phyloP scores from a whole-genome alignment of 164 flowering plant species.

The Nymphaea colorata region DNA sequence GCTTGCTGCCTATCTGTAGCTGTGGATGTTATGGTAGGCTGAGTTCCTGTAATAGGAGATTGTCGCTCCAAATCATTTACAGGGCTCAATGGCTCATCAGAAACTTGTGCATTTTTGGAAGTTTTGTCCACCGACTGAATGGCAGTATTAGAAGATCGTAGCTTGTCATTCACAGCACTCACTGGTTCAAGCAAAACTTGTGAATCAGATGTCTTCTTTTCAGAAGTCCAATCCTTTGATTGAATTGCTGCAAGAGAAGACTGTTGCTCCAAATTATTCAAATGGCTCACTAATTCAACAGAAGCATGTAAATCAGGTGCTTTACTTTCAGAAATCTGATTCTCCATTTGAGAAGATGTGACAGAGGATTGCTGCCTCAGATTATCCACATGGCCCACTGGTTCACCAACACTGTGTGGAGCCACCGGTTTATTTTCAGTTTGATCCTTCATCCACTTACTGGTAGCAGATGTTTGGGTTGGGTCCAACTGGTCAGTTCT shows the following conservation, averaged over 20 bases:
- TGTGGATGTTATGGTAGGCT: slow-evolving; percentile 16
- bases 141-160: neutral
- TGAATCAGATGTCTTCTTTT: slow-evolving; percentile 3
- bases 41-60: neutral
- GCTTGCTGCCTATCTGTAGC: slow-evolving; percentile 12
- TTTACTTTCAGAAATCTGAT: neutral
- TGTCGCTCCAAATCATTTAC: slow-evolving; percentile 6
- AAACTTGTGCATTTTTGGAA: neutral
- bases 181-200: slow-evolving; percentile 20
- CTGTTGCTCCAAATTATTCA: neutral
- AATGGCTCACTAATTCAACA: neutral
- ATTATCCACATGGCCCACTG: neutral
- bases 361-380: neutral
- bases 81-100: neutral
- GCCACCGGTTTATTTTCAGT: slow-evolving; percentile 20
- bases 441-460: slow-evolving; percentile 17
- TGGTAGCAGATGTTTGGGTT: slow-evolving; percentile 14
- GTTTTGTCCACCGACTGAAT: neutral
- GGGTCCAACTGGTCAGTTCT: slow-evolving; percentile 13
- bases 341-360: neutral
- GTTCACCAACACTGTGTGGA: neutral
- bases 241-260: neutral
- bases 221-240: neutral
- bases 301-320: neutral
- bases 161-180: slow-evolving; percentile 8